Evolutionary conservation across 352 stramenopile genomes (phyloP).

Genomic region (Globisporangium camurandrum): DNA sequence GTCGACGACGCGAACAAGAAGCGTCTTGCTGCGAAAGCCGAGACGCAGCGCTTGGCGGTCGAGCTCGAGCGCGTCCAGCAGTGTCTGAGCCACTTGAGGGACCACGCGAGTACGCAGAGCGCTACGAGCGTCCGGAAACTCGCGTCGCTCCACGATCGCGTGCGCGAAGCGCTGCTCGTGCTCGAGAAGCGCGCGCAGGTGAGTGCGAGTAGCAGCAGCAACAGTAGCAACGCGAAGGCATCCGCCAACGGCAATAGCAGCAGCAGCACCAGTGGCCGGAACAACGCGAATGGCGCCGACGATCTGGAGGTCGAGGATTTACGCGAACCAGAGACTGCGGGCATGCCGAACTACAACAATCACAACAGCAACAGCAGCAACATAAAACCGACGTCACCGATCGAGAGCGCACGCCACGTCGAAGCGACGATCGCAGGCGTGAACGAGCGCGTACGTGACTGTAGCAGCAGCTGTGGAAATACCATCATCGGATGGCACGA

Average conservation of each 20-base stretch:
- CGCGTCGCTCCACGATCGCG: conserved; percentile 46
- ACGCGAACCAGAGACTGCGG: conserved; percentile 33
- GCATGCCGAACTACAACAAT: no score
- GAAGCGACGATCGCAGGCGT: conserved; percentile 64
- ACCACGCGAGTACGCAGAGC: conserved; percentile 47
- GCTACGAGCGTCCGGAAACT: conserved; percentile 54
- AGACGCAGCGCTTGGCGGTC: conserved; percentile 71
- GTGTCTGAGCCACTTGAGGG: conserved; percentile 39
- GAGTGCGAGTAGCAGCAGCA: conserved; percentile 17
- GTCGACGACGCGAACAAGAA: conserved; percentile 81
- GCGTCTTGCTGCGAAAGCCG: conserved; percentile 64
- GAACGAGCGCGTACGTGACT: conserved; percentile 42
- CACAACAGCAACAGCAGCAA: no score
- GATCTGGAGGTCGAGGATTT: conserved; percentile 39
- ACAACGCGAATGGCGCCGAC: no score
- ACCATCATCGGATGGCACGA: no score
- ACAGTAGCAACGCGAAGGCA: no score
- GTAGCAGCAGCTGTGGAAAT: no score
- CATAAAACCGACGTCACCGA: conserved; percentile 28
- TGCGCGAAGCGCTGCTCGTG: conserved; percentile 57
- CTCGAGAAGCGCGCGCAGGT: conserved; percentile 46
- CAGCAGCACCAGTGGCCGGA: no score
- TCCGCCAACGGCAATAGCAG: no score
- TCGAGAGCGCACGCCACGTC: conserved; percentile 39
- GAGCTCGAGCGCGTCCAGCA: conserved; percentile 71